Evolutionary conservation across 768 basidiomycete species (phyloP), one percentile per base, ranked within the genome.

Genomic region (Calocybe gangraenosa): DNA sequence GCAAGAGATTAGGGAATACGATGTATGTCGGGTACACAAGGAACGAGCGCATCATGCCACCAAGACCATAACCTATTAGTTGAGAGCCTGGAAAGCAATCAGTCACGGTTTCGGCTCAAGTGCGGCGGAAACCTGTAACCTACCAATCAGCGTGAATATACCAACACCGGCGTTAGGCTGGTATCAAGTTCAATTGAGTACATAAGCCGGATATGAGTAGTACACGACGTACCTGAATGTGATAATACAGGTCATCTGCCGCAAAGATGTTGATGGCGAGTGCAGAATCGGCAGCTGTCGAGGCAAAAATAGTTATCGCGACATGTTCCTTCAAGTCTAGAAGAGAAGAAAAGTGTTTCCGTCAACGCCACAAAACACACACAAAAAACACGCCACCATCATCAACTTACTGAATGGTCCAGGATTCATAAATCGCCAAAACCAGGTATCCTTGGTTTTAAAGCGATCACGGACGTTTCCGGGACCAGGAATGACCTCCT

Each of bases 201-300:
- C n/a, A 25, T 10, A 18, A 22, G 11, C 7, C 1, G 14, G 23
- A 13, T 15, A 25, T 35, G n/a, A 30, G 8, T 3, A 15, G 15
- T 10, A 19, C 14, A n/a, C 13, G 30, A 28, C 15, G 11, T 3
- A 40, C 40, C 40, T 40, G 61, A 46, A 75, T 64, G 45, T 65
- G 56, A 53, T 78, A 79, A 49, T 60, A 70, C 35, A 65, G 54
- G 53, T 74, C 71, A 30, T 82, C 67, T 0, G 79, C 77, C 2
- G 80, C 80, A 42, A 81, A 79, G 49, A 81, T 71, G 43, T 71
- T 77, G 57, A 81, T 80, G 0, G 78, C 78, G 9, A 76, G 63
- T 0, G 81, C 79, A 1, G 78, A 78, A 1, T 71, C 68, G 1
- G 78, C 75, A 2, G 81, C 81, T 0, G 81, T 82, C 15, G 77